Percentiles rank a stretch among this genome's conserved stretches.
Evolutionary conservation across 495 filamentous ascomycete genomes (phyloP).

Genomic region (Beverwykella pulmonaria): DNA sequence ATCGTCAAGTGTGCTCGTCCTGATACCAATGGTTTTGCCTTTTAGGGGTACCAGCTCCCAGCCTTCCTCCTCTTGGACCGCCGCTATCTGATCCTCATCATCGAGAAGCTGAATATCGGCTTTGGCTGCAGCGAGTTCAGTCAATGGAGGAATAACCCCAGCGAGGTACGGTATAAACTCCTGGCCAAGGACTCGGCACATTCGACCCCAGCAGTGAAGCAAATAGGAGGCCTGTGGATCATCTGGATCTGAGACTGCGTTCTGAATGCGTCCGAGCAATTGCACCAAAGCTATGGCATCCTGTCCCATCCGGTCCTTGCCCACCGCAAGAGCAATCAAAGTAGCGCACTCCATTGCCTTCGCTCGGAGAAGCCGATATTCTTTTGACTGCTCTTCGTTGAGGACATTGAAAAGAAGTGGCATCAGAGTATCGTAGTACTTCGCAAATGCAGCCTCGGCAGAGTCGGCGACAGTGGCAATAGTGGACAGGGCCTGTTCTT

Average conservation of each 20-base stretch:
- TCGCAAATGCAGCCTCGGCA: constrained; percentile 90
- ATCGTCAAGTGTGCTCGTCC: constrained; percentile 93
- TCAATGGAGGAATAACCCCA: constrained; percentile 90
- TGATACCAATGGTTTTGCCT: constrained; percentile 97
- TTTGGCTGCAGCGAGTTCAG: constrained; percentile 89
- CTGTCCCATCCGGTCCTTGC: constrained; percentile 83
- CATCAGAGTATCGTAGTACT: constrained; percentile 96
- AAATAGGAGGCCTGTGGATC: constrained; percentile 97
- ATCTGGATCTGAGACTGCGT: constrained; percentile 84
- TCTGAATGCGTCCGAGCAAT: constrained; percentile 81
- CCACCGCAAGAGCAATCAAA: constrained; percentile 92
- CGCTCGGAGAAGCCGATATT: constrained; percentile 84
- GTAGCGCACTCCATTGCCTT: constrained; percentile 99
- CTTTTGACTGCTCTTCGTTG: constrained; percentile 84
- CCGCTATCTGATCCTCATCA: constrained; percentile 90
- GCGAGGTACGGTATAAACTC: constrained; percentile 92
- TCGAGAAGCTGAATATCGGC: constrained; percentile 97
- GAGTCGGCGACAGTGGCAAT: constrained; percentile 99
- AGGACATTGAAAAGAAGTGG: constrained; percentile 89
- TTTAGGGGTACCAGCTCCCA: constrained; percentile 97
- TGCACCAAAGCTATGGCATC: constrained; percentile 87
- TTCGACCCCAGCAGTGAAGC: constrained; percentile 98
- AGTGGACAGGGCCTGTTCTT: constrained; percentile 96
- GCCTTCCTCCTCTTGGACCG: constrained; percentile 91
- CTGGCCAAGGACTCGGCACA: constrained; percentile 89